phyloP scores from a whole-genome alignment of 192 early-diverging fungal species.

The Helicostylum pulchrum region DNA sequence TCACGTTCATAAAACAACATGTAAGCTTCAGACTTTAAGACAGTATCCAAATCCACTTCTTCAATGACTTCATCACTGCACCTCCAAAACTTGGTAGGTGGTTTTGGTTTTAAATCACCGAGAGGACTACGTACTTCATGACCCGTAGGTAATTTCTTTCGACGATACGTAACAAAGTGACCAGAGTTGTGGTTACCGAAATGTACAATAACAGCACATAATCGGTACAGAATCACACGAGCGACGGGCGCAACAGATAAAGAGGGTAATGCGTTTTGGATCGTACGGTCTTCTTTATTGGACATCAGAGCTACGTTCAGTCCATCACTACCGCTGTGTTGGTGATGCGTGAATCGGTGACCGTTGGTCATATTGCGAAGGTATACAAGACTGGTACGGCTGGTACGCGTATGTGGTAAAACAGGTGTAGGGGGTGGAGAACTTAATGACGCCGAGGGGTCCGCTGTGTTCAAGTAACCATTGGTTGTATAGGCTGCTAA shows the following conservation, averaged over 20 bases:
- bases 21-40: conserved; percentile 68
- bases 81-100: conserved; percentile 58
- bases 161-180: conserved; percentile 87
- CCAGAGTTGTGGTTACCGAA: conserved; percentile 83
- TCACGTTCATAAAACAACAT: conserved; percentile 74
- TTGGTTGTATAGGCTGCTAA: conserved; percentile 74
- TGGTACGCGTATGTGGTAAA: conserved; percentile 19
- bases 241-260: conserved; percentile 3
- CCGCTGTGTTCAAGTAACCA: conserved; percentile 43
- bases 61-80: conserved; percentile 72
- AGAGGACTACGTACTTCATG: conserved; percentile 27
- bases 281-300: conserved; percentile 20
- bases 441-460: conserved; percentile 23
- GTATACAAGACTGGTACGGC: conserved; percentile 31
- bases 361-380: conserved; percentile 29
- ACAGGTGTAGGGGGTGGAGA: conserved; percentile 1
- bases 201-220: conserved; percentile 82
- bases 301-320: conserved; percentile 11
- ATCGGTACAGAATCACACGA: conserved; percentile 54
- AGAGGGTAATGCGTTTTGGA: conserved; percentile 20
- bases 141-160: conserved; percentile 47
- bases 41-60: conserved; percentile 59
- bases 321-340: not conserved
- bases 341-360: not conserved
- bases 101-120: not conserved